Percentiles rank a stretch among this genome's conserved stretches.
These are phyloP conservation scores for Smittium mucronatum DNA, from an alignment of 371 early-diverging fungal species.

Conservation along the genomic window DNA sequence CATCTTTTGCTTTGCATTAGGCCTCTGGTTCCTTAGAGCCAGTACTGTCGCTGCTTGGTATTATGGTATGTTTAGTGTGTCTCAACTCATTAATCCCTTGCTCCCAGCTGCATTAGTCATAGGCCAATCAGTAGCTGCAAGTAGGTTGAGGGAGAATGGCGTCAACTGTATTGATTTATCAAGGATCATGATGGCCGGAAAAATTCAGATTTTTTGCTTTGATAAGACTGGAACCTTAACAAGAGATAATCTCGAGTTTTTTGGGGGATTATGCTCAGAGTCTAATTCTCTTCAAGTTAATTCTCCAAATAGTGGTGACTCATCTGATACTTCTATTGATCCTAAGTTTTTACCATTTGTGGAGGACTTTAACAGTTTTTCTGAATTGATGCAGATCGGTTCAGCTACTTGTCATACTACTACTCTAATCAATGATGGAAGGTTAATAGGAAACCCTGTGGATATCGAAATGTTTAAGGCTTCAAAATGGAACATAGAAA, in stretches of 20 bases:
- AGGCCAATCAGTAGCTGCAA: slow-evolving; percentile 64
- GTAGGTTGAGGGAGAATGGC: slow-evolving; percentile 41
- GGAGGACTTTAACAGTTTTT: slow-evolving; percentile 47
- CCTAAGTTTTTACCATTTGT: slow-evolving; percentile 53
- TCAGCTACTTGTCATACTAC: slow-evolving; percentile 45
- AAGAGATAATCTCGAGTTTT: slow-evolving; percentile 22
- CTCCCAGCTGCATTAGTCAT: slow-evolving; percentile 59
- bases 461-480: slow-evolving; percentile 72
- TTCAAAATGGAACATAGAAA: slow-evolving; percentile 39
- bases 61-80: slow-evolving; percentile 48
- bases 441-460: slow-evolving; percentile 74
- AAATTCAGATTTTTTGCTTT: slow-evolving; percentile 74
- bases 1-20: slow-evolving; percentile 37
- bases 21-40: slow-evolving; percentile 45
- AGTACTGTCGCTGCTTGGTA: slow-evolving; percentile 45
- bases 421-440: slow-evolving; percentile 90
- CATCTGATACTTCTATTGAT: slow-evolving; percentile 51
- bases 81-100: slow-evolving; percentile 48
- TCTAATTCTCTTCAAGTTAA: slow-evolving; percentile 59
- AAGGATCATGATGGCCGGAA: slow-evolving; percentile 76
- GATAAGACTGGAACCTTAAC: slow-evolving; percentile 64
- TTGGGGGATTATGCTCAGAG: slow-evolving; percentile 35
- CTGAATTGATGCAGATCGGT: slow-evolving; percentile 40
- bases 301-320: slow-evolving; percentile 58
- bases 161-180: slow-evolving; percentile 61